Base-by-base conservation (phyloP, 805 yeast species). In the Yarrowia osloensis region DNA sequence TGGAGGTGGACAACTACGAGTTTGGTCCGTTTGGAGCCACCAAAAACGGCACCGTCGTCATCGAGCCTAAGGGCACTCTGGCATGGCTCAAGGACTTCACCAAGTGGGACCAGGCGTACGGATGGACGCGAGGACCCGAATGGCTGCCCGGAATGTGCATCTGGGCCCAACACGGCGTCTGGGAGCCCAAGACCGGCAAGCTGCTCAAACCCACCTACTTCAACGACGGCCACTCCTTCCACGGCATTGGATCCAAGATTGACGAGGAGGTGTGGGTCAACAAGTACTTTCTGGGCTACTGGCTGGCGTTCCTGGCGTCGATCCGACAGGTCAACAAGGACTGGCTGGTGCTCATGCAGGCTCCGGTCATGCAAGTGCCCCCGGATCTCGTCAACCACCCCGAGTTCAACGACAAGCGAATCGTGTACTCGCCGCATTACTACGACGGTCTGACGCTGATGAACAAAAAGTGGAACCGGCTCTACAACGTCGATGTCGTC, bases 361-460 rank as follows among this genome's bases (percentile, higher is more conserved):
- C 96, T 0, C 96, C 97, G 1, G 94, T 90, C 1, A 79, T 93
- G 69, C 88, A 86, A 71, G 74, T 82, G 2, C 97, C 97, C 0
- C 97, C 98, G 1, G 74, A 77, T 15, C 76, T 90, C 15, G 49
- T 49, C 11, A 63, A 49, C 22, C 67, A 63, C 13, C 50, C 49
- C 11, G 67, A 50, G 2, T 49, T 63, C 39, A 63, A 49, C 28
- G 95, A 89, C 72, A 74, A 79, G 0, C 84, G 83, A 62, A 87
- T 94, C 0, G 86, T 89, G 1, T 88, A 87, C 71, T 86, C 96
- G 21, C 95, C 96, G 1, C 99, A 94, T 77, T 94, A 88, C 75
- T 94, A 94, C 75, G 99, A 94, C 75, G 99, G 98, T 0, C 84
- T 94, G 86, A 89, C 98, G 1, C 79, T 94, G 40, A 88, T 95